These are phyloP conservation scores for Polychytrium aggregatum DNA, from an alignment of 192 early-diverging fungal genomes.

Conservation along the genomic window DNA sequence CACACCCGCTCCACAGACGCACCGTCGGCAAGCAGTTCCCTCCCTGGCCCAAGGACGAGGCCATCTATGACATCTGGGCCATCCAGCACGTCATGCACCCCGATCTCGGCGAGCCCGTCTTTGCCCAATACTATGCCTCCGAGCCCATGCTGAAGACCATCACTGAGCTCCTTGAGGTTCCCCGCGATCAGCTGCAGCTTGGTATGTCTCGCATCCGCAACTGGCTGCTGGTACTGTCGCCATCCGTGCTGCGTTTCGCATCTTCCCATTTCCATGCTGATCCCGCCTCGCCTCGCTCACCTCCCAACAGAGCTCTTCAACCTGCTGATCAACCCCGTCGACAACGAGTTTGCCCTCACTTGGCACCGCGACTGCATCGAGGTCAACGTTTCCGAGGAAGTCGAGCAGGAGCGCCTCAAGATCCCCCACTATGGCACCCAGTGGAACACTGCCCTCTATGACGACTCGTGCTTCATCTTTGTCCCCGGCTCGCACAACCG, in stretches of 20 bases:
- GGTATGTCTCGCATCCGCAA: too few species aligned
- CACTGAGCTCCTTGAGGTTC: slow-evolving; percentile 21
- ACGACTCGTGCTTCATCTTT: slow-evolving; percentile 32
- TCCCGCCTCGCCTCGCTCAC: too few species aligned
- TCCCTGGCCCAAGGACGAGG: slow-evolving; percentile 30
- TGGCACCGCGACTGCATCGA: slow-evolving; percentile 34
- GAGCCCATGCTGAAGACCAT: slow-evolving; percentile 21
- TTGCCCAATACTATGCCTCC: slow-evolving; percentile 34
- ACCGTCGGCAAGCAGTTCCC: slow-evolving; percentile 37
- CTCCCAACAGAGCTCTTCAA: slow-evolving; percentile 30
- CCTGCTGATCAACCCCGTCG: slow-evolving; percentile 30
- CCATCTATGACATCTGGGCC: slow-evolving; percentile 33
- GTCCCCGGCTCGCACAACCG: slow-evolving; percentile 32
- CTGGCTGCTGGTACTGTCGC: too few species aligned
- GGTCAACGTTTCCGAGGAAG: slow-evolving; percentile 20
- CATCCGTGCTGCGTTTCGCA: too few species aligned
- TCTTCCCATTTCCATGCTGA: too few species aligned
- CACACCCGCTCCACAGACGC: slow-evolving; percentile 8
- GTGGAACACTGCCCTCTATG: slow-evolving; percentile 42
- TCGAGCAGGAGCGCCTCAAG: slow-evolving; percentile 20
- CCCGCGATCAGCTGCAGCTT: slow-evolving; percentile 23
- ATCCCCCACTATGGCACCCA: slow-evolving; percentile 40
- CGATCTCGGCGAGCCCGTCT: slow-evolving; percentile 27
- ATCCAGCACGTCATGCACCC: slow-evolving; percentile 36
- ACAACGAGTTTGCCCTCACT: slow-evolving; percentile 30